Conservation (phyloP, 2,329 filamentous ascomycete genomes). For the Stachybotrys elegans region DNA sequence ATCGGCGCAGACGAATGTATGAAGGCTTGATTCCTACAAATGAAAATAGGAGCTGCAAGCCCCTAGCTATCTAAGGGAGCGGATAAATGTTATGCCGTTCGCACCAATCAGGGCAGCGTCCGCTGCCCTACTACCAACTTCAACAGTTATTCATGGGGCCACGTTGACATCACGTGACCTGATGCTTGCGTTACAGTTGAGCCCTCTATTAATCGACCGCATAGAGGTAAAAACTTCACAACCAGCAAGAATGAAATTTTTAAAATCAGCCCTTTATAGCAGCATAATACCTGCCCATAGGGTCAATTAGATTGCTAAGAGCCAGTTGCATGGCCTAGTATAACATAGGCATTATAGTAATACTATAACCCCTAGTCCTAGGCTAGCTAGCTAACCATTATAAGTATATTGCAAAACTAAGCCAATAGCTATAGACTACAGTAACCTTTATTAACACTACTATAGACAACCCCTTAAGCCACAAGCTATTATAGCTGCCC, state of each 20-base stretch:
- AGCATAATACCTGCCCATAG: background rate
- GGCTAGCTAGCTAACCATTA: no score
- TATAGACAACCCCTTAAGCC: background rate
- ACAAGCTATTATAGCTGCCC: background rate
- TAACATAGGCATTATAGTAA: background rate
- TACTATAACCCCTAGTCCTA: slow-evolving; percentile 1
- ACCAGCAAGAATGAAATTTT: background rate
- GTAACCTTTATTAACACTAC: slow-evolving; percentile 1
- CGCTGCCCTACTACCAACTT: no score
- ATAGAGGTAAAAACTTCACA: background rate
- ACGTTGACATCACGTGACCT: background rate
- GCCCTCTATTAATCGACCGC: background rate
- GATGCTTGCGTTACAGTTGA: background rate
- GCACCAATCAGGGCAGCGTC: no score
- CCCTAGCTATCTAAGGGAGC: no score
- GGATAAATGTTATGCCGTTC: no score
- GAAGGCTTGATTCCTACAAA: no score
- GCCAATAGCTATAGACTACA: no score
- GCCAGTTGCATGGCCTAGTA: slow-evolving; percentile 1
- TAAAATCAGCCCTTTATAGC: background rate
- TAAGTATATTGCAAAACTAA: no score
- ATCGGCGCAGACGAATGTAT: no score
- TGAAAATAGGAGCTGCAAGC: no score
- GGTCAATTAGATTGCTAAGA: slow-evolving; percentile 2
- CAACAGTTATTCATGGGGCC: background rate